Evolutionary conservation across 2,329 filamentous ascomycete species (phyloP).

Genomic region (Curvularia eragrostidis): DNA sequence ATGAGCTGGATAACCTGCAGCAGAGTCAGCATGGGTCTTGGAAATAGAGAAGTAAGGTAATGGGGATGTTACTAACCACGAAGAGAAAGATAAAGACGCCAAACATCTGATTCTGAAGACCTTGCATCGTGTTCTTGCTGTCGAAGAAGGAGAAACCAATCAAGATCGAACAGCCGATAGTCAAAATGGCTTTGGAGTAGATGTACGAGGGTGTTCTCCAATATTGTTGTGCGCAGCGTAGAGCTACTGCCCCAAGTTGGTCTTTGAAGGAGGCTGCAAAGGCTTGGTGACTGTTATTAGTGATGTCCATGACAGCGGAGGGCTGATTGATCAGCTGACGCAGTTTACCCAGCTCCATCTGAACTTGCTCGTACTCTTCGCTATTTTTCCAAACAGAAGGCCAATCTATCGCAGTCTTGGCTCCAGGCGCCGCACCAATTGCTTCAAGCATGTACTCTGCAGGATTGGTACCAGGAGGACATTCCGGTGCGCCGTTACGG

Average conservation of each 20-base stretch:
- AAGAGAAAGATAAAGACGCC: conserved; percentile 60
- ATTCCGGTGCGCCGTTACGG: conserved; percentile 68
- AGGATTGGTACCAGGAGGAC: conserved; percentile 71
- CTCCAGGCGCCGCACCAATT: conserved; percentile 43
- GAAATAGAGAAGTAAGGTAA: conserved; percentile 48
- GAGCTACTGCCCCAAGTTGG: conserved; percentile 47
- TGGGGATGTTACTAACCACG: conserved; percentile 31
- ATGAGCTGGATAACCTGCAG: conserved; percentile 42
- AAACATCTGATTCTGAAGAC: conserved; percentile 56
- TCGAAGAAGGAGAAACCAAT: conserved; percentile 54
- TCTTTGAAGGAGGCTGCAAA: conserved; percentile 53
- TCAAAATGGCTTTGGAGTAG: conserved; percentile 42
- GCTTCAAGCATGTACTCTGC: conserved; percentile 75
- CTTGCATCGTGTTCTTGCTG: conserved; percentile 47
- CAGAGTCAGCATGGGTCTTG: conserved; percentile 36
- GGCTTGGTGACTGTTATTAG: conserved; percentile 55
- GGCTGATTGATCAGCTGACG: conserved; percentile 44
- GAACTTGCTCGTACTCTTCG: conserved; percentile 32
- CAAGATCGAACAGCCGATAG: conserved; percentile 39
- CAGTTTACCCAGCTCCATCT: conserved; percentile 50
- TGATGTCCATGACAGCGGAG: conserved; percentile 39
- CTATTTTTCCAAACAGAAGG: conserved; percentile 50
- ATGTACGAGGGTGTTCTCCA: conserved; percentile 57
- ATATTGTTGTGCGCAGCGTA: conserved; percentile 56
- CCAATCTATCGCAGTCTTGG: conserved; percentile 48